phyloP scores from a whole-genome alignment of 1,139 yeast species.

The Zygosaccharomyces sapae region DNA sequence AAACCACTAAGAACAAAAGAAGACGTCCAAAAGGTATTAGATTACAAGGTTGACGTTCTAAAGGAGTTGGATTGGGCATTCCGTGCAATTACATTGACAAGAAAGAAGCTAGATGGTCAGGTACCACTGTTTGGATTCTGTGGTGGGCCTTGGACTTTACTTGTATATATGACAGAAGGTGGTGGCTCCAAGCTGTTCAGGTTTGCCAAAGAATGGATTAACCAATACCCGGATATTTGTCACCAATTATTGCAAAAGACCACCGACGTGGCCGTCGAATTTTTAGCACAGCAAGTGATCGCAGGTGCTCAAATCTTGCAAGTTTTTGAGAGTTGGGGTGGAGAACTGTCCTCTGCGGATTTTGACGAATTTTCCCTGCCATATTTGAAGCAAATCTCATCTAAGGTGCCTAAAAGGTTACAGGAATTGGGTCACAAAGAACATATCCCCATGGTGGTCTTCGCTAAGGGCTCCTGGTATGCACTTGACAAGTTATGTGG shows the following conservation, averaged over 20 bases:
- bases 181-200: slow-evolving; percentile 92
- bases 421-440: slow-evolving; percentile 66
- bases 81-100: slow-evolving; percentile 81
- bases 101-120: slow-evolving; percentile 77
- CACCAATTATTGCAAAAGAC: slow-evolving; percentile 70
- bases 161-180: slow-evolving; percentile 97
- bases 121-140: slow-evolving; percentile 94
- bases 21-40: slow-evolving; percentile 56
- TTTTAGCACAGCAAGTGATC: slow-evolving; percentile 86
- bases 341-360: slow-evolving; percentile 88
- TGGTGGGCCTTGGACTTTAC: slow-evolving; percentile 97
- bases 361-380: slow-evolving; percentile 87
- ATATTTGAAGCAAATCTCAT: slow-evolving; percentile 71
- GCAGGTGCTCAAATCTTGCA: slow-evolving; percentile 99
- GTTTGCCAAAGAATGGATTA: slow-evolving; percentile 89
- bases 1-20: slow-evolving; percentile 74
- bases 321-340: slow-evolving; percentile 97
- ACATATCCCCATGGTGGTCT: slow-evolving; percentile 78
- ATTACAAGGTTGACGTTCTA: slow-evolving; percentile 60
- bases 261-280: slow-evolving; percentile 87
- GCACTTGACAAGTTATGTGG: slow-evolving; percentile 83
- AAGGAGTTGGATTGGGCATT: slow-evolving; percentile 91
- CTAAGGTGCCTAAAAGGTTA: slow-evolving; percentile 64
- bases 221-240: slow-evolving; percentile 67
- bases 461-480: slow-evolving; percentile 98